These are phyloP conservation scores for Madurella mycetomatis DNA, from an alignment of 2,329 filamentous ascomycete species.

Conservation along the genomic window DNA sequence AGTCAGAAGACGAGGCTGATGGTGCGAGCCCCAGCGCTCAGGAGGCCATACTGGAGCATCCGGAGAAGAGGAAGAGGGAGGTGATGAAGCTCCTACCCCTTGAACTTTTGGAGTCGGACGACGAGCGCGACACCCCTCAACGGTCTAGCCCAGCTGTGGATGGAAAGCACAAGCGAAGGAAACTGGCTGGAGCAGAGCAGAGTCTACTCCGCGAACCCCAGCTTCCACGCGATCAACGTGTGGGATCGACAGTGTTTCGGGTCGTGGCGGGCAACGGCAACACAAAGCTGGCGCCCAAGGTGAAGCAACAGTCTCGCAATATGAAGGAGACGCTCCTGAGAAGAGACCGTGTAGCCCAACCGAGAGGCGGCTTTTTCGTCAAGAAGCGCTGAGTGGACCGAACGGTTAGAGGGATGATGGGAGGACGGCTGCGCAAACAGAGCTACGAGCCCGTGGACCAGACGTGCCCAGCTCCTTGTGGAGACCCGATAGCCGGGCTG, in stretches of 20 bases:
- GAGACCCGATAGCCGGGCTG: conserved; percentile 6
- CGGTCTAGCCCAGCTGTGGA: conserved; percentile 21
- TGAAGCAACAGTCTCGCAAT: conserved; percentile 38
- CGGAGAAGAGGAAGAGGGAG: conserved; percentile 30
- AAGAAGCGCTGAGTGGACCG: conserved; percentile 20
- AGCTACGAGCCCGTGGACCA: conserved; percentile 1
- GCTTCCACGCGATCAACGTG: conserved; percentile 42
- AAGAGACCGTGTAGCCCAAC: conserved; percentile 39
- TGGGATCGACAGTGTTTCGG: conserved; percentile 53
- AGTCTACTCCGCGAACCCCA: conserved; percentile 36
- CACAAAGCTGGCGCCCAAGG: conserved; percentile 45
- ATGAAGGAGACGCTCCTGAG: conserved; percentile 43
- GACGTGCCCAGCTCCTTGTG: conserved; percentile 13
- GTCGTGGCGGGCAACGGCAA: conserved; percentile 44
- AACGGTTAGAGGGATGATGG: not conserved
- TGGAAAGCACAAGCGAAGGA: conserved; percentile 40
- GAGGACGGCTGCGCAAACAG: not conserved
- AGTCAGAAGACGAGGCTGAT: conserved; percentile 24
- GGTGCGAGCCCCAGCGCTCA: conserved; percentile 8
- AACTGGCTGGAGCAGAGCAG: conserved; percentile 39
- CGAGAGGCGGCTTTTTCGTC: conserved; percentile 44
- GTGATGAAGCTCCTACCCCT: conserved; percentile 47
- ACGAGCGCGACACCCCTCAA: conserved; percentile 34
- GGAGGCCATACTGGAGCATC: conserved; percentile 12
- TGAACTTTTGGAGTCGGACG: conserved; percentile 52